These are phyloP conservation scores for Amanita brunnescens DNA, from an alignment of 768 basidiomycete species.

Conservation along the genomic window DNA sequence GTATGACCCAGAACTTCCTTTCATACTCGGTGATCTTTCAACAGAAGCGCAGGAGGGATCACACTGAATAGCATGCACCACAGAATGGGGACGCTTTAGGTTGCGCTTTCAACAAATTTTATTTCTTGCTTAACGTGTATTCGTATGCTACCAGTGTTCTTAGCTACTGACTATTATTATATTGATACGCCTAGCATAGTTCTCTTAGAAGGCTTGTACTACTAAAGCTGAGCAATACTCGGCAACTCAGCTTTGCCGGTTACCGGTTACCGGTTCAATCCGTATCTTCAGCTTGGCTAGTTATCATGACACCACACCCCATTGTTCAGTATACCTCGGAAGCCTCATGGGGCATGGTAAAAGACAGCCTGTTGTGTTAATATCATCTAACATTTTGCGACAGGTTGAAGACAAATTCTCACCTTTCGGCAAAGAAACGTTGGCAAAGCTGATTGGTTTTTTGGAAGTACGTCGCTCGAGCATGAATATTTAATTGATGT, in stretches of 20 bases:
- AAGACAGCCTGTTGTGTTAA: neutral
- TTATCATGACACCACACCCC: constrained; percentile 54
- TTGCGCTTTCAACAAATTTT: neutral
- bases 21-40: constrained; percentile 41
- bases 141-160: neutral
- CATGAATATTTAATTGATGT: neutral
- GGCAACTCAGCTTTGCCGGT: neutral
- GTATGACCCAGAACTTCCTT: constrained; percentile 70
- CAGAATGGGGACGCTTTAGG: neutral
- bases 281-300: neutral
- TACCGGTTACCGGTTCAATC: neutral
- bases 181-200: neutral
- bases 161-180: neutral
- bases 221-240: neutral
- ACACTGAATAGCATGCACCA: constrained; percentile 13
- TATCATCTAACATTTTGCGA: neutral
- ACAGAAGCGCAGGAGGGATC: constrained; percentile 28
- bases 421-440: constrained; percentile 76
- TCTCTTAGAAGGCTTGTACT: neutral
- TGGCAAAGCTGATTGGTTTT: constrained; percentile 78
- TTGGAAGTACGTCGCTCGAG: constrained; percentile 49
- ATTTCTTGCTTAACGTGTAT: constrained; percentile 4
- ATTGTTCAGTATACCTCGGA: constrained; percentile 71
- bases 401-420: constrained; percentile 93
- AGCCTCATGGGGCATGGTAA: constrained; percentile 82